A percentile compares a stretch with the other conserved stretches of the same genome.
phyloP scores from a whole-genome alignment of 2,329 filamentous ascomycete species.

The Alternaria arborescens region DNA sequence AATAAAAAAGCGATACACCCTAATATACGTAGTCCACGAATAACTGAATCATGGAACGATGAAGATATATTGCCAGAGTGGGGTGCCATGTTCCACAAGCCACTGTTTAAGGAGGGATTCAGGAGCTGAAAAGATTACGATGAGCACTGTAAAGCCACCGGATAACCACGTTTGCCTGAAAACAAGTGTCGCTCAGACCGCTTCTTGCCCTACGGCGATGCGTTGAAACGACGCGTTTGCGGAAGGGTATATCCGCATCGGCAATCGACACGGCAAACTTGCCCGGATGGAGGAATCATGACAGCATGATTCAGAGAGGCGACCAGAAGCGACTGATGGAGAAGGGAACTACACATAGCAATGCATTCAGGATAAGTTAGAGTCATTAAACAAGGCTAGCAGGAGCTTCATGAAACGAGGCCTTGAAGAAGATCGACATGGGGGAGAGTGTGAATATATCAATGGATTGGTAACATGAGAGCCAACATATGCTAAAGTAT shows the following conservation, averaged over 20 bases:
- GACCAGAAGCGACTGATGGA: not conserved
- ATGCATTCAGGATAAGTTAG: not conserved
- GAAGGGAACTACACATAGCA: not conserved
- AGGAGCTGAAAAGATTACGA: not conserved
- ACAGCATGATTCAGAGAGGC: not conserved
- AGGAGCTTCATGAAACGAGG: not conserved
- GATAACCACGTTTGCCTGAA: not conserved
- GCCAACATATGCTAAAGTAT: not conserved
- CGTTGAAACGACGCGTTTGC: not conserved
- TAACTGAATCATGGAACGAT: not conserved
- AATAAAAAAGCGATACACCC: not conserved
- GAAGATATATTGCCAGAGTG: not conserved
- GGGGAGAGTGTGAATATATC: not conserved
- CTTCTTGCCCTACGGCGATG: not conserved
- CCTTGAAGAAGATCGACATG: not conserved
- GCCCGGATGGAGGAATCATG: not conserved
- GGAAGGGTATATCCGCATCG: not conserved
- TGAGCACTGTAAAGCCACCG: constrained; percentile 1
- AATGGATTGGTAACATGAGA: not conserved
- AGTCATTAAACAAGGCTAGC: not conserved
- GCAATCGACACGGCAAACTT: not conserved
- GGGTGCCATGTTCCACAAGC: not conserved
- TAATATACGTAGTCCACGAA: not conserved
- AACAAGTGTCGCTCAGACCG: not conserved
- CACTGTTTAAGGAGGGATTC: not conserved